Conservation (phyloP, 2,329 filamentous ascomycete species). For the Decorospora gaudefroyi region DNA sequence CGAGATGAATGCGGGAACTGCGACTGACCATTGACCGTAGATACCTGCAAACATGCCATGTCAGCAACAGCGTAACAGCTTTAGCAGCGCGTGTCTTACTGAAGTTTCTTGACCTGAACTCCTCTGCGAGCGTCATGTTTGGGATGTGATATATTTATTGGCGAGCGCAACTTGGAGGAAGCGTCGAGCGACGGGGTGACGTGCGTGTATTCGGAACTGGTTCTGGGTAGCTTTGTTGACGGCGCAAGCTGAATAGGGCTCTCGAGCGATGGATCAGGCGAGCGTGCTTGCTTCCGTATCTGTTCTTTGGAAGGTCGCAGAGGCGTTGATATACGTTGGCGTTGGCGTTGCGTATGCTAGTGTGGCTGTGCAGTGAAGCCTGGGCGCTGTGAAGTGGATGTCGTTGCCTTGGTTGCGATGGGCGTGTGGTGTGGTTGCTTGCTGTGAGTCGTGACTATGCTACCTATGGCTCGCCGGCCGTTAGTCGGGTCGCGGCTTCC, state of each 20-base stretch:
- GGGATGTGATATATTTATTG: slow-evolving; percentile 8
- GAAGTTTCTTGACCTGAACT: slow-evolving; percentile 68
- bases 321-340: slow-evolving; percentile 31
- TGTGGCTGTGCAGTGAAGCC: slow-evolving; percentile 37
- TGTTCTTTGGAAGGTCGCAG: slow-evolving; percentile 10
- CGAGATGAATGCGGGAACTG: slow-evolving; percentile 1
- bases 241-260: slow-evolving; percentile 35
- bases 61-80: slow-evolving; percentile 36
- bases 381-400: slow-evolving; percentile 8
- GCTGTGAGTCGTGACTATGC: slow-evolving; percentile 12
- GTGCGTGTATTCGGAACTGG: too few species aligned
- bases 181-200: too few species aligned
- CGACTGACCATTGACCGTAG: slow-evolving; percentile 68
- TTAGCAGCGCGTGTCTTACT: slow-evolving; percentile 53
- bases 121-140: slow-evolving; percentile 63
- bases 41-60: slow-evolving; percentile 57
- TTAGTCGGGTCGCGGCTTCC: slow-evolving; percentile 33
- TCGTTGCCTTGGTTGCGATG: slow-evolving; percentile 30
- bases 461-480: too few species aligned
- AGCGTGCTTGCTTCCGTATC: slow-evolving; percentile 14
- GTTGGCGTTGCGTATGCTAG: slow-evolving; percentile 34
- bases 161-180: slow-evolving; percentile 1
- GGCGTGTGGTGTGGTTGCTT: slow-evolving; percentile 16
- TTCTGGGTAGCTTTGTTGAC: slow-evolving; percentile 25
- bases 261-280: slow-evolving; percentile 26